These are phyloP conservation scores for Suillus spraguei DNA, from an alignment of 768 basidiomycete species.

Conservation along the genomic window DNA sequence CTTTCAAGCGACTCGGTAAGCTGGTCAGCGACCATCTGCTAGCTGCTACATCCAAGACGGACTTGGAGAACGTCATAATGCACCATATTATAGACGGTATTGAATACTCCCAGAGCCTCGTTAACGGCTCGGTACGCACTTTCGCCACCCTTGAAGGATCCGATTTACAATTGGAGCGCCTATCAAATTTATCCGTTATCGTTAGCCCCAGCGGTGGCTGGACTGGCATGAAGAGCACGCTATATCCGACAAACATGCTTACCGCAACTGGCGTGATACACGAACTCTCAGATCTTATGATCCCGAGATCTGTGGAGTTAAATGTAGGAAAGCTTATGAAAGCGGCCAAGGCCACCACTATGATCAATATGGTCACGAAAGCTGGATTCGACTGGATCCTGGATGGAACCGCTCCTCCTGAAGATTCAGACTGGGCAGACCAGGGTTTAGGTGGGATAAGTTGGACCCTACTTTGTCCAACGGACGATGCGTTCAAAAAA, in stretches of 20 bases:
- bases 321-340: constrained; percentile 88
- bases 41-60: constrained; percentile 71
- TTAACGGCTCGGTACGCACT: constrained; percentile 67
- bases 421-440: constrained; percentile 67
- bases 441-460: constrained; percentile 49
- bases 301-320: constrained; percentile 86
- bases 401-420: constrained; percentile 80
- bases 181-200: constrained; percentile 47
- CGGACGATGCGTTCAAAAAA: constrained; percentile 88
- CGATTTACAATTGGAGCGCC: constrained; percentile 71
- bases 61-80: constrained; percentile 81
- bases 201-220: constrained; percentile 77
- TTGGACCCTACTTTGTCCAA: constrained; percentile 92
- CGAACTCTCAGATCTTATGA: constrained; percentile 79
- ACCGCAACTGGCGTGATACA: constrained; percentile 92
- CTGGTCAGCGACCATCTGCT: constrained; percentile 89
- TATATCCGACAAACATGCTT: constrained; percentile 66
- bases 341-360: constrained; percentile 87
- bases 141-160: constrained; percentile 86
- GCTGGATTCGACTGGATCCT: constrained; percentile 92
- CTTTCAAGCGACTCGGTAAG: constrained; percentile 82
- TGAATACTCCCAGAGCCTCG: constrained; percentile 65
- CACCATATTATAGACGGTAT: constrained; percentile 84
- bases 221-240: constrained; percentile 64
- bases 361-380: constrained; percentile 80